A percentile compares a stretch with the other conserved stretches of the same genome.
phyloP scores from a whole-genome alignment of 1,139 yeast species.

The Saccharomyces pastorianus region DNA sequence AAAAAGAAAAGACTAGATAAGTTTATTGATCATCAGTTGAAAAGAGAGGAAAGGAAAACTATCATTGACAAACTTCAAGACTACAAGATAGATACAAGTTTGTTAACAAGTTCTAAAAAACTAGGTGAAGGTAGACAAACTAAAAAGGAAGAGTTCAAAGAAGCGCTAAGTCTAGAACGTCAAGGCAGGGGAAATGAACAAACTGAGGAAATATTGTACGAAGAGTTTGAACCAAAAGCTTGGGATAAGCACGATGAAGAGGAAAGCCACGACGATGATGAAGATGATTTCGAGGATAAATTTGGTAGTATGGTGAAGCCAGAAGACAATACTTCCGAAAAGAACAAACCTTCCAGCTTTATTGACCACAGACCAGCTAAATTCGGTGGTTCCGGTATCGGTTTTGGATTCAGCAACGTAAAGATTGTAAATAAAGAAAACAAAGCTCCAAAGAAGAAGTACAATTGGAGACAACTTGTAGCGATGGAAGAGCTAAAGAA shows the following conservation, averaged over 20 bases:
- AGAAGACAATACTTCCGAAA: conserved; percentile 7
- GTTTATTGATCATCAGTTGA: conserved; percentile 78
- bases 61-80: conserved; percentile 64
- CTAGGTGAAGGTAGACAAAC: conserved; percentile 76
- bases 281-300: conserved; percentile 26
- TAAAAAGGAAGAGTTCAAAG: conserved; percentile 58
- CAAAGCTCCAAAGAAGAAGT: conserved; percentile 40
- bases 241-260: conserved; percentile 38
- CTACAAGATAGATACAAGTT: conserved; percentile 64
- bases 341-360: conserved; percentile 31
- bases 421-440: conserved; percentile 40
- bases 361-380: conserved; percentile 65
- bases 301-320: conserved; percentile 23
- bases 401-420: conserved; percentile 58
- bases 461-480: conserved; percentile 51
- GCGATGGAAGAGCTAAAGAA: conserved; percentile 41
- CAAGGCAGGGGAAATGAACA: conserved; percentile 67
- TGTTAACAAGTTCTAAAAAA: conserved; percentile 62
- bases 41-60: conserved; percentile 79
- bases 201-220: conserved; percentile 59
- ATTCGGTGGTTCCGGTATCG: conserved; percentile 53
- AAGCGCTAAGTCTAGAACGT: conserved; percentile 66
- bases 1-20: conserved; percentile 74
- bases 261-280: conserved; percentile 14
- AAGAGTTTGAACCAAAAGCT: conserved; percentile 55